Base-by-base conservation (phyloP, 805 yeast species). In the Ogataea paradorogensis region DNA sequence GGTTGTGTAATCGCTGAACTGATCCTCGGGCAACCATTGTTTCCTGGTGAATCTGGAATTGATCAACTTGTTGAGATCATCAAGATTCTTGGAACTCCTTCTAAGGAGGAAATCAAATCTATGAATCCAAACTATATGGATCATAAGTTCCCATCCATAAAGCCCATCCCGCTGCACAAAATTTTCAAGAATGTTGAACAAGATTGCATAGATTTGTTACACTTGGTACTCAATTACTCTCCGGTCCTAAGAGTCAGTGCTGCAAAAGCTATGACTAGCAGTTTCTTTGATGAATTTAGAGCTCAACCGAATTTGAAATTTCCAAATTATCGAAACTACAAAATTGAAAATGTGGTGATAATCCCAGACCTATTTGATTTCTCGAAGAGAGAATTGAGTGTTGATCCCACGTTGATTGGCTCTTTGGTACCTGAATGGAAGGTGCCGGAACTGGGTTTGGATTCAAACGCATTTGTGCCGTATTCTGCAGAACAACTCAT, bases 1-100 rank as follows among this genome's bases (percentile, higher is more conserved):
- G 96, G 96, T 15, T 93, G 99, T 69, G 99, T 93, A 15, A 89
- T 93, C 87, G 98, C 98, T 4, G 99, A 93, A 66, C 70, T 93
- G 55, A 78, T 90, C 48, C 73, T 93, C 42, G 98, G 99, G 13
- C 97, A 89, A 61, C 99, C 99, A 10, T 70, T 93, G 50, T 93
- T 93, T 67, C 99, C 99, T 9, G 99, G 99, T 31, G 98, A 93
- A 61, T 82, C 90, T 45, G 98, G 99, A 27, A 91, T 93, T 43
- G 99, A 93, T 62, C 99, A 93, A 65, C 75, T 91, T 55, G 98
- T 91, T 14, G 99, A 91, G 64, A 91, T 91, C 53, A 91, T 91
- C 62, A 93, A 93, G 66, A 86, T 91, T 18, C 72, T 93, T 58
- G 99, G 99, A 11, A 91, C 99, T 1, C 99, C 99, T 7, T 73